A percentile compares a stretch with the other conserved stretches of the same genome.
Evolutionary conservation across 176 grass and related monocot species (phyloP).

Genomic region (Secale cereale): DNA sequence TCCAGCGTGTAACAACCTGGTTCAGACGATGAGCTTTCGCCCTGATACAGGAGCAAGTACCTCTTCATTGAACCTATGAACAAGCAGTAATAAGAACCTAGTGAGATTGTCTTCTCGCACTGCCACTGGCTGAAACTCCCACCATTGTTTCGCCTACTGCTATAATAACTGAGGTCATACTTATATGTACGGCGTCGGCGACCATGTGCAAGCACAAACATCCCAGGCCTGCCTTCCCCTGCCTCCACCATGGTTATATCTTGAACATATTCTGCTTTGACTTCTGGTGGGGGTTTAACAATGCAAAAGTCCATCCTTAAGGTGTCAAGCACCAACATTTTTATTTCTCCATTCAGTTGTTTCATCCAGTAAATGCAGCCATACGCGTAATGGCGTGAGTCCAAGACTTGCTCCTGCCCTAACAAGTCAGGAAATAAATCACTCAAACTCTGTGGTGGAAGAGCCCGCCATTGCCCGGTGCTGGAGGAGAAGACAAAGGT

Average conservation of each 20-base stretch:
- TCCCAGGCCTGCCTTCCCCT: background rate
- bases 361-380: too few species aligned
- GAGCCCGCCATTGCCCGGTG: too few species aligned
- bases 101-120: background rate
- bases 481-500: too few species aligned
- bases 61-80: background rate
- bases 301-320: too few species aligned
- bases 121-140: background rate
- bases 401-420: too few species aligned
- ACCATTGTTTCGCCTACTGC: background rate
- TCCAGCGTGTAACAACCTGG: background rate
- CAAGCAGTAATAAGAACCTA: fast-evolving
- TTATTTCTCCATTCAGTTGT: too few species aligned
- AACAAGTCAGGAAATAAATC: too few species aligned
- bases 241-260: background rate
- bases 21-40: background rate
- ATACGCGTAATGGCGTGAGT: too few species aligned
- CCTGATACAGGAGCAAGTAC: background rate
- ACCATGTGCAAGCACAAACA: background rate
- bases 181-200: background rate
- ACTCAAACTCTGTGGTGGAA: too few species aligned
- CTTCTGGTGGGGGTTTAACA: too few species aligned
- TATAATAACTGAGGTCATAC: background rate
- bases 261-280: background rate
- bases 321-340: background rate